These are phyloP conservation scores for Taphrina betulina DNA, from an alignment of 1,139 yeast species.

Conservation along the genomic window DNA sequence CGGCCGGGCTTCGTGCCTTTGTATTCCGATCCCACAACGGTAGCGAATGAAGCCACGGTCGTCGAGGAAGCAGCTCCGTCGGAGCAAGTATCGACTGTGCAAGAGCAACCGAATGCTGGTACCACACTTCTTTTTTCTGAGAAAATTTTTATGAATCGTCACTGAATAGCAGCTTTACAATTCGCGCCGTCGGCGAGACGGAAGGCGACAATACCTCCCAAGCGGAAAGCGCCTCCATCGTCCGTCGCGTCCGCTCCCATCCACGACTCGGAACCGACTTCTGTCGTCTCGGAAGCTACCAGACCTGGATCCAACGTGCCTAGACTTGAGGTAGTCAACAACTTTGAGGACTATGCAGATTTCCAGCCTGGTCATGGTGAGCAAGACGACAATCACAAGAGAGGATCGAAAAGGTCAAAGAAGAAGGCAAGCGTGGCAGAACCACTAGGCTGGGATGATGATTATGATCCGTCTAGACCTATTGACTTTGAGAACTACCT, in stretches of 20 bases:
- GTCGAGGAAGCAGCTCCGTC: too few species aligned
- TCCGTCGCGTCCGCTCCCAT: too few species aligned
- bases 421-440: not conserved
- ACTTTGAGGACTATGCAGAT: conserved; percentile 12
- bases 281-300: too few species aligned
- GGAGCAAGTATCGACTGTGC: too few species aligned
- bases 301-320: too few species aligned
- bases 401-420: not conserved
- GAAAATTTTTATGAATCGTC: not conserved
- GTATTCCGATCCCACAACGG: conserved; percentile 5
- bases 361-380: not conserved
- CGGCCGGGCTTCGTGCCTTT: conserved; percentile 12
- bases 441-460: conserved; percentile 12
- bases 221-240: not conserved
- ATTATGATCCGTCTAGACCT: conserved; percentile 18
- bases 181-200: conserved; percentile 5
- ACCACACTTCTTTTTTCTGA: not conserved
- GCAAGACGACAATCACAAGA: not conserved
- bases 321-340: conserved; percentile 8
- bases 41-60: not conserved
- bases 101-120: conserved; percentile 16
- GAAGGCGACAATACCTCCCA: not conserved
- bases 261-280: too few species aligned
- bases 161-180: conserved; percentile 20
- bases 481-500: conserved; percentile 18